Base-by-base conservation (phyloP, 2,329 filamentous ascomycete genomes). In the Aspergillus sp. region DNA sequence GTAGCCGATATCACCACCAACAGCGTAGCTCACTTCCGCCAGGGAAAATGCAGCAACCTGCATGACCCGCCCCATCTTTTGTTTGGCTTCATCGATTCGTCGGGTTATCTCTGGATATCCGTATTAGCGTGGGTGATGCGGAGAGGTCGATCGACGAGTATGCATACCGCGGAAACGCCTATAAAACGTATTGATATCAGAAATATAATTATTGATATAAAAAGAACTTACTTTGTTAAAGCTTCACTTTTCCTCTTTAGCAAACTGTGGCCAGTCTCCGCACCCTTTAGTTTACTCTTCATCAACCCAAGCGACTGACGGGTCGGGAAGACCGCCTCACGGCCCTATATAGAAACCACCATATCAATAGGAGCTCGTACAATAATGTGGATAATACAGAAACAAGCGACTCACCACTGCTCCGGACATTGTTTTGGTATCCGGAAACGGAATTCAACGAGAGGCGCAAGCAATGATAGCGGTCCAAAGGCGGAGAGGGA, bases 31-130 rank as follows among this genome's bases (percentile, higher is more conserved):
- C 56, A 99, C 95, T 79, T 98, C 95, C 59, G 95, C 95, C 17
- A 99, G 84, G 44, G 93, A 98, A 79, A 99, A 98, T 46, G 95
- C 93, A 41, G 95, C 95, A 71, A 99, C 96, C 77, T 98, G 93
- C 95, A 99, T 99, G 39, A 99, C 95, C 34, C 93, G 86, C 57
- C 95, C 95, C 93, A 99, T 99, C 82, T 99, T 99, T 68, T 93
- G 90, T 79, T 99, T 99, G 42, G 95, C 95, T 77, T 99, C 95
- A 80, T 99, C 93, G 77, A 99, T 99, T 71, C 95, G 89, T 74
- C 88, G 87, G 50, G 95, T 97, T 70, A 99, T 99, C 70, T 99
- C 95, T 91, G 73, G 65, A 19, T 68, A 54, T 24, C 46, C 45
- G 47, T 22, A 60, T 74, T 61, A 74, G 70, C 63, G 49, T 49